Conservation (phyloP, 2,329 filamentous ascomycete genomes). For the Aureobasidium sp. region DNA sequence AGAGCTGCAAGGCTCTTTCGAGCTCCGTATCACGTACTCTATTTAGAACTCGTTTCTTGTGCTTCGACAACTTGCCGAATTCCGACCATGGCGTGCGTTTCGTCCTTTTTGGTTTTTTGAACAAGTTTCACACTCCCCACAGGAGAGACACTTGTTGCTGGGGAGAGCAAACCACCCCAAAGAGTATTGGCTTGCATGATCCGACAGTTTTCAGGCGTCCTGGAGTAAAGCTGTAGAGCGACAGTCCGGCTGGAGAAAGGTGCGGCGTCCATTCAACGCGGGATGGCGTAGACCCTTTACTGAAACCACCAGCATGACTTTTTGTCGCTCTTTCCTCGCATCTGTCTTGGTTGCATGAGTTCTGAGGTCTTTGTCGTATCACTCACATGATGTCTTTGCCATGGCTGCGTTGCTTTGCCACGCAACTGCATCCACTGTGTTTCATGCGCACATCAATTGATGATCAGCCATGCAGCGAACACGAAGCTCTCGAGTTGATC, state of each 20-base stretch:
- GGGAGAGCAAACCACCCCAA: neutral
- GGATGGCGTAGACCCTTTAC: neutral
- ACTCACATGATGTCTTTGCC: neutral
- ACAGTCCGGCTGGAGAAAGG: neutral
- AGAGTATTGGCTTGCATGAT: neutral
- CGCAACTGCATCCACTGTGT: neutral
- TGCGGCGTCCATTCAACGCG: neutral
- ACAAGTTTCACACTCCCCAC: neutral
- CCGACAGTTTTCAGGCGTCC: neutral
- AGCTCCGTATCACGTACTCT: neutral
- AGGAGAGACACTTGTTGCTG: neutral
- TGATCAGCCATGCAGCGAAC: neutral
- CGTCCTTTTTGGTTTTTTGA: neutral
- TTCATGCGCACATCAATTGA: neutral
- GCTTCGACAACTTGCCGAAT: neutral
- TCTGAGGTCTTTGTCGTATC: neutral
- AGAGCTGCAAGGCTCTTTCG: neutral
- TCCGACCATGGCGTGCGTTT: neutral
- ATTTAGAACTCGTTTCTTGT: neutral
- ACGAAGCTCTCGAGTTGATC: neutral
- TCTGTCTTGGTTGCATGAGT: neutral
- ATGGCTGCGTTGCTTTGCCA: neutral
- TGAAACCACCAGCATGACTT: constrained; percentile 3
- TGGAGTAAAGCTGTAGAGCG: neutral
- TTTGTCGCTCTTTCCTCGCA: neutral